Evolutionary conservation across 2,329 filamentous ascomycete species (phyloP).

Genomic region (Arthrobotrys megalospora): DNA sequence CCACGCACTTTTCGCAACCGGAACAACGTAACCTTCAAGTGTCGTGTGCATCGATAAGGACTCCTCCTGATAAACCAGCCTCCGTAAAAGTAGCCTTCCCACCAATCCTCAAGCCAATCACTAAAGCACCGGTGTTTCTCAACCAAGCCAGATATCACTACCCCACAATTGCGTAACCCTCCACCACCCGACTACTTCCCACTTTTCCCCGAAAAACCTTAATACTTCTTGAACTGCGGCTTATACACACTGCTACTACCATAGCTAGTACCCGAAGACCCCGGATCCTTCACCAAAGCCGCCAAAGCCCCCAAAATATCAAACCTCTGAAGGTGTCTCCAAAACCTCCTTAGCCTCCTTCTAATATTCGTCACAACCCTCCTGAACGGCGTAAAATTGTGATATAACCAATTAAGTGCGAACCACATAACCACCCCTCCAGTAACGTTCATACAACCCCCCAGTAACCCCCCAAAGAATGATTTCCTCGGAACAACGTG

Average conservation of each 20-base stretch:
- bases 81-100: too few species aligned
- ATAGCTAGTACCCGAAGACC: neutral
- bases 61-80: too few species aligned
- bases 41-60: too few species aligned
- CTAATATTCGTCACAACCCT: neutral
- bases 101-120: too few species aligned
- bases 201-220: neutral
- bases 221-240: neutral
- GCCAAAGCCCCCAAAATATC: conserved; percentile 4
- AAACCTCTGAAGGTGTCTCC: conserved; percentile 1
- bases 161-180: neutral
- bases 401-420: conserved; percentile 22
- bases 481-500: conserved; percentile 36
- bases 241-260: neutral
- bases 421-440: conserved; percentile 1
- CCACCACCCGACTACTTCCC: neutral
- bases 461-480: conserved; percentile 15
- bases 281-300: conserved; percentile 2
- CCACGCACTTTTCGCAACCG: too few species aligned
- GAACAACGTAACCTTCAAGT: too few species aligned
- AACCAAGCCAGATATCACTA: too few species aligned
- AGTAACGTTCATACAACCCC: conserved; percentile 40
- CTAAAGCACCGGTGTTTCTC: too few species aligned
- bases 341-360: neutral
- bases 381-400: conserved; percentile 31